phyloP scores from a whole-genome alignment of 306 rosid species.

The Quercus variabilis region DNA sequence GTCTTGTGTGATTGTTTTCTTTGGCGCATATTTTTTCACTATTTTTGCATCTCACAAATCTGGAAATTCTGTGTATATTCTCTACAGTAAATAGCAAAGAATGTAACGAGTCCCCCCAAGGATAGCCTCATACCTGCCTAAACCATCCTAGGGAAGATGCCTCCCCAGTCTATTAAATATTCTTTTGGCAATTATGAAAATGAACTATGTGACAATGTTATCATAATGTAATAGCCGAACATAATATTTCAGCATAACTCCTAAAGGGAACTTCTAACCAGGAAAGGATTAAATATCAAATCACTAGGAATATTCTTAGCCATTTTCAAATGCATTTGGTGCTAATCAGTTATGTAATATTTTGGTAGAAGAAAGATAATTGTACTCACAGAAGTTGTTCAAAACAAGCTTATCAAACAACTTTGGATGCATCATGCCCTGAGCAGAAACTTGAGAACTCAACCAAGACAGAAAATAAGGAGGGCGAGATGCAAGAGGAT shows the following conservation, averaged over 20 bases:
- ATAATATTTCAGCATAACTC: neutral
- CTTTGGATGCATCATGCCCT: conserved; percentile 68
- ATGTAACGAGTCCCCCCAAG: neutral
- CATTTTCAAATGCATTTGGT: neutral
- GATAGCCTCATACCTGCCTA: neutral
- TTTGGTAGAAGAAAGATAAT: neutral
- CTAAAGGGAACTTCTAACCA: neutral
- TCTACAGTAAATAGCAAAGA: neutral
- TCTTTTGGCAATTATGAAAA: neutral
- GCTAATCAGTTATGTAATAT: neutral
- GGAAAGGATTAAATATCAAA: neutral
- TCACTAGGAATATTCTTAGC: neutral
- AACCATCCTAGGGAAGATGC: neutral
- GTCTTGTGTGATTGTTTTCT: too few species aligned
- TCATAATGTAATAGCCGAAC: neutral
- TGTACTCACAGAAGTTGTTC: conserved; percentile 69
- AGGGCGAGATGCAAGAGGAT: conserved; percentile 54
- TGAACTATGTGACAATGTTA: neutral
- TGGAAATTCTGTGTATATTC: too few species aligned
- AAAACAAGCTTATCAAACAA: conserved; percentile 68
- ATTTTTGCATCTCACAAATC: too few species aligned
- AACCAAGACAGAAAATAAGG: conserved; percentile 66
- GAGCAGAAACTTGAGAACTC: conserved; percentile 63
- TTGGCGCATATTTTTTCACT: too few species aligned
- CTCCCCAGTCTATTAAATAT: neutral